Evolutionary conservation across 2,329 filamentous ascomycete species (phyloP), one percentile per base, ranked within the genome.

Genomic region (Apiospora saccharicola): DNA sequence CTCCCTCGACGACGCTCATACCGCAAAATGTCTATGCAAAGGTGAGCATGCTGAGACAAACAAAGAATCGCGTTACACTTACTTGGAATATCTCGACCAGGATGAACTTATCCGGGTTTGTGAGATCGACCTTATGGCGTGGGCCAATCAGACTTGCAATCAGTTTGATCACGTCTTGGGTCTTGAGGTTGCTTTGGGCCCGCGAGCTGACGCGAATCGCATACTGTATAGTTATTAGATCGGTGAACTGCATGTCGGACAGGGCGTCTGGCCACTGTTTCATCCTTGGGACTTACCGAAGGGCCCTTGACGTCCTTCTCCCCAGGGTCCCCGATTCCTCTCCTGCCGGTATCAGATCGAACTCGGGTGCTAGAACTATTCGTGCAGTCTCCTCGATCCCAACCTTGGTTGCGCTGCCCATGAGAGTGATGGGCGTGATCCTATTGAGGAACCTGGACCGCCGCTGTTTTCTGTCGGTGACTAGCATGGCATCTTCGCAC

Each of bases 21-120:
- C 94, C 93, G 78, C 92, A 92, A 53, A 94, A 87, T 71, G 90
- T 91, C 93, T 95, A 76, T 73, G 61, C 71, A 74, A 68, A 47
- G 67, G 74, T 24, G 61, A 67, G 61, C 53, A 75, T 44, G 72
- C 41, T 22, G 37, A 26, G 72, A n/a, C 68, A 37, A 24, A 12
- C 37, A 64, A 13, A 41, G 57, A 24, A 30, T n/a, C 69, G 37
- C 26, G n/a, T 47, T 53, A 67, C 71, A 73, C 81, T 75, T 87
- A 94, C 93, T 88, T 94, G 91, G 81, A 93, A 96, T 72, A 96
- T 88, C 77, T 96, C 93, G 72, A 96, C 90, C 74, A 96, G 83
- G 76, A 96, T 92, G 44, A 95, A 89, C 79, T 94, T 90, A 82
- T 96, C 93, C 46, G 93, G 93, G n/a, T 87, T 88, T 68, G 87